Evolutionary conservation across 2,329 filamentous ascomycete genomes (phyloP).

Genomic region (Trichophyton rubrum): DNA sequence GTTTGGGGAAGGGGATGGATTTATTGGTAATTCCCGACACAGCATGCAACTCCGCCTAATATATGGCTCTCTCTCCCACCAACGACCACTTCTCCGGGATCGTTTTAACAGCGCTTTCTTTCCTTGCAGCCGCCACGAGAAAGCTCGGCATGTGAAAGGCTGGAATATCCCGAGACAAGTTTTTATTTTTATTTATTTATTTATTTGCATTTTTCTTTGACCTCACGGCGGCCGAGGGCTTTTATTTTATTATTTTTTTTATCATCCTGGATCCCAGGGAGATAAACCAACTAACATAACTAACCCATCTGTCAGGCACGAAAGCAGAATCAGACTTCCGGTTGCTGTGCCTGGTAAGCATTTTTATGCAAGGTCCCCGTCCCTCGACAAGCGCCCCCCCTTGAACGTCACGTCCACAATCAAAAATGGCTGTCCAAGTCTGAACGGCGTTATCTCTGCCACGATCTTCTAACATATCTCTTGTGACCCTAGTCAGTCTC

Average conservation of each 20-base stretch:
- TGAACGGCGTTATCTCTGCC: not conserved
- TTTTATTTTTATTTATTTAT: not conserved
- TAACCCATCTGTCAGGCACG: not conserved
- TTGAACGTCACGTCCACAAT: not conserved
- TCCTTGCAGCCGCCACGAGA: not conserved
- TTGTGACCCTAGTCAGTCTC: not conserved
- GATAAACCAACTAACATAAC: not conserved
- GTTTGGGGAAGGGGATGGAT: not conserved
- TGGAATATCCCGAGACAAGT: not conserved
- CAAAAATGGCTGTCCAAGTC: not conserved
- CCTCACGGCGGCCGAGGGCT: not conserved
- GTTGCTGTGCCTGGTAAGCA: not conserved
- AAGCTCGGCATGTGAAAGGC: conserved; percentile 2
- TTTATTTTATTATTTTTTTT: not conserved
- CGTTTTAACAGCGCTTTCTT: not conserved
- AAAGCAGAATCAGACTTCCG: not conserved
- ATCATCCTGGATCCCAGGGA: not conserved
- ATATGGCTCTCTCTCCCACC: conserved; percentile 1
- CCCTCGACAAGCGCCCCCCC: not conserved
- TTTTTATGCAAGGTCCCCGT: not conserved
- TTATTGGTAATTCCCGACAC: not conserved
- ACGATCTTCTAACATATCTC: not conserved
- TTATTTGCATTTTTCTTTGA: not conserved
- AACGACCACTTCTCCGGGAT: conserved; percentile 4
- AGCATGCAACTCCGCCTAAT: not conserved